These are phyloP conservation scores for Ammopiptanthus mongolicus DNA, from an alignment of 306 rosid genomes.

Conservation along the genomic window DNA sequence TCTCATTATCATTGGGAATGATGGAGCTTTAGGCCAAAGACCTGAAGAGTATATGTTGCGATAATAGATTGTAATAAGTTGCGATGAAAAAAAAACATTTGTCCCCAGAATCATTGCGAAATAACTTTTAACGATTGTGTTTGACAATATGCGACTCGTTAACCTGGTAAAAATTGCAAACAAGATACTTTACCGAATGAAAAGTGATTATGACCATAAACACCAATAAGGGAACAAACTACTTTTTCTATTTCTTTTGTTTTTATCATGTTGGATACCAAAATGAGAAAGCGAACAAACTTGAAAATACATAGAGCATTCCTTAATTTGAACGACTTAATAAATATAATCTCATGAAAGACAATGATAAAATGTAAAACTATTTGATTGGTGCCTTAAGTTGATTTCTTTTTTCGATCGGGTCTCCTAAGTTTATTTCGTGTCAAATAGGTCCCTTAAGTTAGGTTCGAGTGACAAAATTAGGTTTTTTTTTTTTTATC, in stretches of 20 bases:
- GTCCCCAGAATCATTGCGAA: constrained; percentile 27
- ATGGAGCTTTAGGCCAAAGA: constrained; percentile 27
- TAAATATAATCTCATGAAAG: constrained; percentile 41
- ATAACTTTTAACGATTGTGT: constrained; percentile 28
- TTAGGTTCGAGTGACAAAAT: too few relatives aligned
- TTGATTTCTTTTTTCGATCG: too few relatives aligned
- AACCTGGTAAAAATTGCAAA: background rate
- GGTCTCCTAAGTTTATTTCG: too few relatives aligned
- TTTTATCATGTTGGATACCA: background rate
- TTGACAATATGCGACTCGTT: constrained; percentile 33
- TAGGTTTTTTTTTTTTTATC: too few relatives aligned
- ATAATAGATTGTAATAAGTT: constrained; percentile 9
- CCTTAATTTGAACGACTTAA: constrained; percentile 48
- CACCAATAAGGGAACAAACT: constrained; percentile 15
- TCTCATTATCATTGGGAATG: constrained; percentile 36
- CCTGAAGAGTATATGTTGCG: constrained; percentile 12
- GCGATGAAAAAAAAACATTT: background rate
- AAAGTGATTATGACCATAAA: constrained; percentile 28
- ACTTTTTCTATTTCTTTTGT: background rate
- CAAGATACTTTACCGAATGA: constrained; percentile 8
- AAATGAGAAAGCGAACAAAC: constrained; percentile 11
- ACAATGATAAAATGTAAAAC: too few relatives aligned
- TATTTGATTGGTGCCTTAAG: too few relatives aligned
- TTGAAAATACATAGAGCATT: constrained; percentile 41
- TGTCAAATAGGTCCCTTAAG: too few relatives aligned